Evolutionary conservation across 768 basidiomycete genomes (phyloP).

Genomic region (Pisolithus sp.): DNA sequence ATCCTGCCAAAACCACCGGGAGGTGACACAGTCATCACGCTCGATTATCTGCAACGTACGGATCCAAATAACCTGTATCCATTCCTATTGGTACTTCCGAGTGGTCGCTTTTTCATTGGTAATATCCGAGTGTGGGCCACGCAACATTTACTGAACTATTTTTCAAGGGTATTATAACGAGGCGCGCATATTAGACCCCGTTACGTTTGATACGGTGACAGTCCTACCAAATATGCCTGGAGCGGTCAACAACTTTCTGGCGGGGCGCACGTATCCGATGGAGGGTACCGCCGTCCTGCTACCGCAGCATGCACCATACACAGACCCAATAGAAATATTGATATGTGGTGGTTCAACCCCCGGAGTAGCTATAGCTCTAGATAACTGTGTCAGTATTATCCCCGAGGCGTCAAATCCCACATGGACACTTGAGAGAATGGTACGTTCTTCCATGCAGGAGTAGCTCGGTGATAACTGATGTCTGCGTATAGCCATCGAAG

Average conservation of each 20-base stretch:
- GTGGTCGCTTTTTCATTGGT: constrained; percentile 67
- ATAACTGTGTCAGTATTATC: constrained; percentile 65
- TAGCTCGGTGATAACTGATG: background rate
- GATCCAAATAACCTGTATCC: constrained; percentile 81
- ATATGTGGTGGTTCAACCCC: constrained; percentile 73
- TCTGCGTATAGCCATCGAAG: constrained; percentile 45
- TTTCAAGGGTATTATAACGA: constrained; percentile 72
- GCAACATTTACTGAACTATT: background rate
- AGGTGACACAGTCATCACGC: constrained; percentile 50
- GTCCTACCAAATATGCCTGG: constrained; percentile 70
- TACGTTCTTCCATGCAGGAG: constrained; percentile 24
- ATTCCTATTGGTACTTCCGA: constrained; percentile 66
- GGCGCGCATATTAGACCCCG: constrained; percentile 66
- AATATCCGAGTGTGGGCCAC: background rate
- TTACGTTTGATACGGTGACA: constrained; percentile 53
- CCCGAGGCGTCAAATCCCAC: constrained; percentile 57
- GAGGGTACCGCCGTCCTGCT: constrained; percentile 66
- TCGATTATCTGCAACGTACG: constrained; percentile 64
- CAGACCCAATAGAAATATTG: constrained; percentile 59
- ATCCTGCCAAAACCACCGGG: constrained; percentile 62
- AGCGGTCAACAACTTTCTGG: constrained; percentile 64
- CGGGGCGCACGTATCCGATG: constrained; percentile 72
- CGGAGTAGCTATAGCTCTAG: constrained; percentile 44
- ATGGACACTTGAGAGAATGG: constrained; percentile 79
- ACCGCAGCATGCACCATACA: constrained; percentile 69